Conservation (phyloP, 2,329 filamentous ascomycete genomes). For the Fusarium oligoseptatum region DNA sequence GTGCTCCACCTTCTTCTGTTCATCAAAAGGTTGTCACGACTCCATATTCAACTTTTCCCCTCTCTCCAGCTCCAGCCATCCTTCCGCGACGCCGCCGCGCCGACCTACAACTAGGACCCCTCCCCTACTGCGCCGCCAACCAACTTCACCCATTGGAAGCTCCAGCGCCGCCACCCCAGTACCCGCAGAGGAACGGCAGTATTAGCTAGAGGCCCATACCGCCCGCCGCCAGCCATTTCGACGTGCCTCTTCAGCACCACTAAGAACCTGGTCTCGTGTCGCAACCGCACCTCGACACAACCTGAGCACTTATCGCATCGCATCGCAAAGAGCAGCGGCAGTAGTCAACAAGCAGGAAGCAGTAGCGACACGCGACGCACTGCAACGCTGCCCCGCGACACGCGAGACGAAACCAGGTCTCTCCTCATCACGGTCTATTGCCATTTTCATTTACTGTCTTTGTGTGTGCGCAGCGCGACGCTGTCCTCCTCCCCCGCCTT, state of each 20-base stretch:
- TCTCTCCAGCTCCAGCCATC: constrained; percentile 23
- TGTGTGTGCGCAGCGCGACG: constrained; percentile 38
- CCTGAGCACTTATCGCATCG: constrained; percentile 36
- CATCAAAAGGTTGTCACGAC: constrained; percentile 34
- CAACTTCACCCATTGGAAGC: constrained; percentile 35
- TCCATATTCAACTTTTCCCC: constrained; percentile 28
- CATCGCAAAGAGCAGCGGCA: constrained; percentile 35
- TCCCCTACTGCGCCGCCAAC: constrained; percentile 41
- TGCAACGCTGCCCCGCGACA: constrained; percentile 38
- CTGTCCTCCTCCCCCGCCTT: constrained; percentile 42
- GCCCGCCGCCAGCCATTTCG: constrained; percentile 33
- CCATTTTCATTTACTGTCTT: constrained; percentile 1
- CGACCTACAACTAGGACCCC: constrained; percentile 32
- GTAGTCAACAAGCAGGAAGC: constrained; percentile 33
- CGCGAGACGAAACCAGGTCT: constrained; percentile 33
- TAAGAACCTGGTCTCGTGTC: constrained; percentile 48
- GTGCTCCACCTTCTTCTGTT: constrained; percentile 30
- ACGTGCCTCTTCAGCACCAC: constrained; percentile 39
- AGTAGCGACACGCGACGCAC: constrained; percentile 33
- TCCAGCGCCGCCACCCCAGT: constrained; percentile 28
- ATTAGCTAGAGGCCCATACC: constrained; percentile 41
- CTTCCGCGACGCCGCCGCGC: constrained; percentile 26
- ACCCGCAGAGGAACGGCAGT: constrained; percentile 41
- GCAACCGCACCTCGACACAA: constrained; percentile 45
- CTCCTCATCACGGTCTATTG: constrained; percentile 21